phyloP scores from a whole-genome alignment of 805 yeast species.

The Suhomyces canberraensis region DNA sequence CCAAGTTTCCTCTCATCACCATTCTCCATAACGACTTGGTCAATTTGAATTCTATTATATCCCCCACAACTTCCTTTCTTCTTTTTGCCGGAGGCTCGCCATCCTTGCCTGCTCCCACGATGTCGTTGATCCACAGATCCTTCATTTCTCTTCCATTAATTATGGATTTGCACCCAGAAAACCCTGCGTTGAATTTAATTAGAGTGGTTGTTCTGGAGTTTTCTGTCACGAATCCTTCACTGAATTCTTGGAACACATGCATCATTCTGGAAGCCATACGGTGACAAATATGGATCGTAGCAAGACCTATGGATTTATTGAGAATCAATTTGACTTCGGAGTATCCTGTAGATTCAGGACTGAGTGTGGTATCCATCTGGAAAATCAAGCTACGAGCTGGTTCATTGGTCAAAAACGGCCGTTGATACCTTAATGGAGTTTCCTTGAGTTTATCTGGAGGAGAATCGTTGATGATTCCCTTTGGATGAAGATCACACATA shows the following conservation, averaged over 20 bases:
- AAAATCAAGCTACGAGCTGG: constrained; percentile 29
- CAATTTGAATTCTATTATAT: constrained; percentile 42
- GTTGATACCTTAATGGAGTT: constrained; percentile 23
- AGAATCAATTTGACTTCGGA: constrained; percentile 33
- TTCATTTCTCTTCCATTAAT: constrained; percentile 37
- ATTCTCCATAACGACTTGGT: constrained; percentile 44
- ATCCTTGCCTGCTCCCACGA: constrained; percentile 15
- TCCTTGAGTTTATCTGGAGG: constrained; percentile 17
- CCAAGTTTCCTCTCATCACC: constrained; percentile 18
- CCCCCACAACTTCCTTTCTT: constrained; percentile 23
- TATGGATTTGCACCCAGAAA: constrained; percentile 24
- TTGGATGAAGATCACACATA: constrained; percentile 43
- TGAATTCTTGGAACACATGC: constrained; percentile 22
- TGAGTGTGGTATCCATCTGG: constrained; percentile 24
- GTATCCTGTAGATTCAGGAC: constrained; percentile 8
- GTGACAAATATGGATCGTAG: constrained; percentile 25
- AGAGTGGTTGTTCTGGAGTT: constrained; percentile 15
- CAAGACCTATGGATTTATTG: constrained; percentile 23
- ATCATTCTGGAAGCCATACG: constrained; percentile 19
- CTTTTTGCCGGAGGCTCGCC: constrained; percentile 8
- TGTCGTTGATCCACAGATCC: constrained; percentile 30
- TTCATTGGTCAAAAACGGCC: constrained; percentile 34
- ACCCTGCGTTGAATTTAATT: constrained; percentile 21
- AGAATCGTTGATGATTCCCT: constrained; percentile 29
- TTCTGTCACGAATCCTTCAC: constrained; percentile 15